These are phyloP conservation scores for Lasiodiplodia sp. DNA, from an alignment of 2,329 filamentous ascomycete species.

Conservation along the genomic window DNA sequence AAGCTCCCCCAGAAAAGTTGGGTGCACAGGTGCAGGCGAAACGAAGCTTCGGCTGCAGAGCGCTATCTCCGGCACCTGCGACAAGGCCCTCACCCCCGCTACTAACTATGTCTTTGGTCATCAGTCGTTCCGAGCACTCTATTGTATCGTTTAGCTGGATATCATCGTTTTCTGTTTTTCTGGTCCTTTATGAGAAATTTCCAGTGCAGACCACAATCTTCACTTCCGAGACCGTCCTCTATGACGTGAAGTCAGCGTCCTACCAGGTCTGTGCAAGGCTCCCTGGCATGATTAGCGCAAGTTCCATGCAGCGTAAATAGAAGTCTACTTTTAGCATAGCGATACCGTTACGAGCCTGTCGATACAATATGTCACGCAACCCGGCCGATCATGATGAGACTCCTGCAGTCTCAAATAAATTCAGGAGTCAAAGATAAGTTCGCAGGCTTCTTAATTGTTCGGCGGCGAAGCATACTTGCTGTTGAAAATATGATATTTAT, in stretches of 20 bases:
- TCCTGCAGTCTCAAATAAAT: neutral
- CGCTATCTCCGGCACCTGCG: constrained; percentile 5
- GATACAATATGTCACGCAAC: neutral
- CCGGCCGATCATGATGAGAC: neutral
- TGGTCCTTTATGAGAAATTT: neutral
- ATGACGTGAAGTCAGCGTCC: no score
- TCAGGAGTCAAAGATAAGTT: neutral
- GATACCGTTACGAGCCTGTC: neutral
- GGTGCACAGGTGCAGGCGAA: neutral
- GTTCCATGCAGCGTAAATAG: neutral
- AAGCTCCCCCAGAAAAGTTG: constrained; percentile 16
- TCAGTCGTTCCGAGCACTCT: neutral
- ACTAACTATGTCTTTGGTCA: neutral
- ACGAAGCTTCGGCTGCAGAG: constrained; percentile 12
- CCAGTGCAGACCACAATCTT: neutral
- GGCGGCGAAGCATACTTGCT: neutral
- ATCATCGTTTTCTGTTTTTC: neutral
- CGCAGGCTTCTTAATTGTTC: neutral
- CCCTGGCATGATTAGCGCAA: neutral
- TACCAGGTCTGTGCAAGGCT: neutral
- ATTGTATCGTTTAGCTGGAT: neutral
- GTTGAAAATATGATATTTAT: neutral
- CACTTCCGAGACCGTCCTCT: neutral
- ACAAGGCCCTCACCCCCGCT: neutral
- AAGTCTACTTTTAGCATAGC: neutral